Evolutionary conservation across 805 yeast species (phyloP), one percentile per base, ranked within the genome.

Genomic region (Ogataea zsoltii): DNA sequence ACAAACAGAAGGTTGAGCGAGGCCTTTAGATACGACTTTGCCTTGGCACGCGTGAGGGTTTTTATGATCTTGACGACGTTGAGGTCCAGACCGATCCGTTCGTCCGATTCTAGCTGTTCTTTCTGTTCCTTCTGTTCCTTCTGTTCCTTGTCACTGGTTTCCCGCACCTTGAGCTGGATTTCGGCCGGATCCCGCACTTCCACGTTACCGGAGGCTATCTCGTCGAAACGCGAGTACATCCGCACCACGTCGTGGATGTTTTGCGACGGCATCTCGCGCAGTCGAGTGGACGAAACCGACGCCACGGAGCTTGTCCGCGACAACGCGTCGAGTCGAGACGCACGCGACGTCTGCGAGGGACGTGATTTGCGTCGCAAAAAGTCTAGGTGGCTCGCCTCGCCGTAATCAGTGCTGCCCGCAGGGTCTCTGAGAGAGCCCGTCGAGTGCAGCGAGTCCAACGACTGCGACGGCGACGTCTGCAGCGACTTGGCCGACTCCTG

Each of bases 181-280:
- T 58, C 54, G 10, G 44, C 42, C 23, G 51, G 49, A 23, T 56
- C 60, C 14, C 38, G 40, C 9, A 41, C 48, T 28, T 49, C 48
- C 17, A 49, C 55, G 14, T 44, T 48, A 7, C 58, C 57, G 3
- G 49, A 40, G 13, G 58, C 55, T 9, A 61, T 47, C 21, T 63
- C 65, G 16, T 74, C 75, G 49, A 66, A 68, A 47, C 76, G 77
- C 2, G 83, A 77, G 53, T 79, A 80, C 38, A 76, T 77, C 29
- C 68, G 60, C 33, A 80, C 74, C n/a, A 80, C 67, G 44, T 76
- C 79, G 25, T 62, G 55, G 40, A 75, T 64, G 10, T 56, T 67
- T 50, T 77, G 74, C 1, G 79, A 54, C 2, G 77, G 75, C 48
- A 60, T 41, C 16, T 60, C 61, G 35, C 75, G 57, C 7, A 69